Evolutionary conservation across 106 monocot genomes (phyloP).

Genomic region (Platanthera zijinensis): DNA sequence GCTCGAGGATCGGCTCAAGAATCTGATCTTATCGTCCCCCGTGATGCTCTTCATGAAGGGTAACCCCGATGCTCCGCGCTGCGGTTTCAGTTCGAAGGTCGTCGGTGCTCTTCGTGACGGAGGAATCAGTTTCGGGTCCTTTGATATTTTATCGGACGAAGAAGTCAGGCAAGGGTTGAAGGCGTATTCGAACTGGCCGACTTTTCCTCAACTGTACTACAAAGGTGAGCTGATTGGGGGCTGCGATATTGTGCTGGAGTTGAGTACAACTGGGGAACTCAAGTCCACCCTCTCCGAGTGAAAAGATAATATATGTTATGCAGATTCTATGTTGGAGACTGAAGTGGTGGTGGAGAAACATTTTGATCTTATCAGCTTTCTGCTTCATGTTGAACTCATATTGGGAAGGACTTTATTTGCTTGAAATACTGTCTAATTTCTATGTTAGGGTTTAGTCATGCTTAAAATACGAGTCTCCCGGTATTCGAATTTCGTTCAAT

Average conservation of each 20-base stretch:
- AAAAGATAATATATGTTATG: neutral
- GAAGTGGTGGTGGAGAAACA: too few species aligned
- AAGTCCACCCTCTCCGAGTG: conserved; percentile 66
- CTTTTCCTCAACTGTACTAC: conserved; percentile 88
- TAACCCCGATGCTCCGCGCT: conserved; percentile 62
- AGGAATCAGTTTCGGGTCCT: conserved; percentile 62
- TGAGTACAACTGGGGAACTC: conserved; percentile 62
- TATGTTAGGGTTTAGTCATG: too few species aligned
- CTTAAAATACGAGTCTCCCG: too few species aligned
- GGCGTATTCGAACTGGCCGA: conserved; percentile 88
- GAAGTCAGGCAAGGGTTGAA: conserved; percentile 93
- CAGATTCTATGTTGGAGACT: too few species aligned
- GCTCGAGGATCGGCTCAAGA: conserved; percentile 49
- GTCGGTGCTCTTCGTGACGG: conserved; percentile 67
- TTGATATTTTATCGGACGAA: conserved; percentile 84
- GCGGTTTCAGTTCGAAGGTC: conserved; percentile 92
- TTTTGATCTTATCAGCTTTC: too few species aligned
- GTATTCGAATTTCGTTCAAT: too few species aligned
- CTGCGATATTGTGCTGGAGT: conserved; percentile 78
- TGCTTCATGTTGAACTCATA: too few species aligned
- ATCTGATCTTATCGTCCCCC: conserved; percentile 43
- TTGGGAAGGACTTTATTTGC: too few species aligned
- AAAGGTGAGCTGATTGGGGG: conserved; percentile 86
- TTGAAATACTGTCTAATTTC: too few species aligned
- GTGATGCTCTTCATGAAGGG: conserved; percentile 94